These are phyloP conservation scores for Tremella fuciformis DNA, from an alignment of 768 basidiomycete genomes.

Conservation along the genomic window DNA sequence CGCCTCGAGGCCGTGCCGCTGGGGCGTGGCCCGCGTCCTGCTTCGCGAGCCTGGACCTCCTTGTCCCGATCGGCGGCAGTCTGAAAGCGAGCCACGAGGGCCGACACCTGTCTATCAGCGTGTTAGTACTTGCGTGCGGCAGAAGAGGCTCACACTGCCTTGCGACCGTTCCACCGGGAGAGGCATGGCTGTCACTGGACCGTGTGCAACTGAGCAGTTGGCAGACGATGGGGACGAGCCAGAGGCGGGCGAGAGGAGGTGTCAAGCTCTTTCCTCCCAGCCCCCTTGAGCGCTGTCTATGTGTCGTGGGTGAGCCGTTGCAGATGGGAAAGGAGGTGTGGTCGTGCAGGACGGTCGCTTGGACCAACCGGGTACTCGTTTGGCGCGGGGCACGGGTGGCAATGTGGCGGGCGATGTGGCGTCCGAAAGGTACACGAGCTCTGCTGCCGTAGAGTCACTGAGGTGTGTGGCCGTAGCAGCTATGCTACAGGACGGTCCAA, in stretches of 20 bases:
- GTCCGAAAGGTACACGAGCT: too few species aligned
- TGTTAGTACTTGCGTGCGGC: not conserved
- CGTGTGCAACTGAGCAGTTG: not conserved
- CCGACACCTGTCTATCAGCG: constrained; percentile 29
- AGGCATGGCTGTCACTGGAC: constrained; percentile 20
- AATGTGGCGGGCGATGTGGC: too few species aligned
- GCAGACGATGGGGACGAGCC: not conserved
- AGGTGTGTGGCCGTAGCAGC: not conserved
- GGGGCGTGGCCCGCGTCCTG: not conserved
- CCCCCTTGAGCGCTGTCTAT: too few species aligned
- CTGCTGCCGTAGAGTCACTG: not conserved
- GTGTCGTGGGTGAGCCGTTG: not conserved
- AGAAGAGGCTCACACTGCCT: constrained; percentile 31
- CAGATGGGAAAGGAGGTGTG: constrained; percentile 1
- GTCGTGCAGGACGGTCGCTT: not conserved
- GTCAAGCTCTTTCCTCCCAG: too few species aligned
- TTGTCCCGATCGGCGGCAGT: constrained; percentile 36
- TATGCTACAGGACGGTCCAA: not conserved
- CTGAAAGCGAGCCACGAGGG: constrained; percentile 42
- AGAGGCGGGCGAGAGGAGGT: not conserved
- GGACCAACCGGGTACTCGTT: too few species aligned
- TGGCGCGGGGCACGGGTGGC: too few species aligned
- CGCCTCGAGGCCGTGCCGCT: constrained; percentile 5
- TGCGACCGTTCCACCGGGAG: constrained; percentile 43
- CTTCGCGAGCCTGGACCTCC: constrained; percentile 19